Evolutionary conservation across 306 rosid genomes (phyloP), one percentile per base, ranked within the genome.

Genomic region (Geum urbanum): DNA sequence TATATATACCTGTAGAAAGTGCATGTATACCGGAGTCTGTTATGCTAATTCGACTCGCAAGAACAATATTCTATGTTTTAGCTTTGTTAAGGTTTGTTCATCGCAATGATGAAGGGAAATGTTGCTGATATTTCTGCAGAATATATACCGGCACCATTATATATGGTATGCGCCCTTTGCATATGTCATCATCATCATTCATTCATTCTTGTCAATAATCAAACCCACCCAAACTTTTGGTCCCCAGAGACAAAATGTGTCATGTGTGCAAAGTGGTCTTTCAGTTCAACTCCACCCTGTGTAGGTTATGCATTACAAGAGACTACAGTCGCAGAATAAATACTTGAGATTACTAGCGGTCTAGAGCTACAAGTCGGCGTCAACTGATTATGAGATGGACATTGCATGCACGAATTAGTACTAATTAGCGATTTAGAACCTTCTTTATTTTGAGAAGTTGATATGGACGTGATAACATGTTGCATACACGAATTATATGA

Each of bases 161-260:
- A 9, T 39, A 10, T 9, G 50, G 12, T 62, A 4, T 9, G 8
- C 5, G n/a, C n/a, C n/a, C n/a, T n/a, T n/a, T n/a, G n/a, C n/a
- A 32, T 54, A 54, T 32, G 7, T 13, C 19, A 32, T 66, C 45
- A 19, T n/a, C n/a, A n/a, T 35, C 49, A 9, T n/a, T n/a, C n/a
- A n/a, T n/a, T 27, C 32, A 27, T 27, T 27, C 15, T 27, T 32
- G 6, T 32, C 37, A 64, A 8, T 46, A 11, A 20, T 62, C 13
- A 15, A 60, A 60, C 20, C 63, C 65, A 60, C 65, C 16, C 45
- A 7, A 65, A 20, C 20, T 46, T 65, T 14, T 58, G 64, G 64
- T 58, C 64, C 63, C 64, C 32, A 35, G 27, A n/a, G n/a, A n/a
- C n/a, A n/a, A n/a, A n/a, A 53, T 18, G 27, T 53, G 58, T 3